These are phyloP conservation scores for Moesziomyces globuligerus DNA, from an alignment of 1,284 basidiomycete genomes.

Conservation along the genomic window DNA sequence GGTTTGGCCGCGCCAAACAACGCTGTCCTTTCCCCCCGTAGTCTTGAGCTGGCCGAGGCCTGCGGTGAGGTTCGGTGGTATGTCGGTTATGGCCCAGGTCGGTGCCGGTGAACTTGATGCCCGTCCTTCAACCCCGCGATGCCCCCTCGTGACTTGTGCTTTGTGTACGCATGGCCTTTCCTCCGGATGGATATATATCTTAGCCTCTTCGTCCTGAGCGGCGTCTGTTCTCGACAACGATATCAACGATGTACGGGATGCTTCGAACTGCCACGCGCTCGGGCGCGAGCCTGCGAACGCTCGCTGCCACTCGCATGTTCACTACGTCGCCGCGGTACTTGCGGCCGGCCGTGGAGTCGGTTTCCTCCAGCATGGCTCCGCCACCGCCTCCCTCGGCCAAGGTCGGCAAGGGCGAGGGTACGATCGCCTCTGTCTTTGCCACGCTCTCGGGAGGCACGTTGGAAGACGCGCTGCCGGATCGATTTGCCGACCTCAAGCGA, in stretches of 20 bases:
- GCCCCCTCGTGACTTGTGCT: neutral
- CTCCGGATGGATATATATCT: neutral
- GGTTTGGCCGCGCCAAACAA: neutral
- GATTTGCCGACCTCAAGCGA: slow-evolving; percentile 48
- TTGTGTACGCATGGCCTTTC: neutral
- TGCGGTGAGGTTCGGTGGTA: neutral
- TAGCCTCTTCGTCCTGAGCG: too few relatives aligned
- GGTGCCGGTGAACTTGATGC: neutral
- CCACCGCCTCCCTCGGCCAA: slow-evolving; percentile 5
- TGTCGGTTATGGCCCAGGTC: neutral
- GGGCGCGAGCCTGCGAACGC: too few relatives aligned
- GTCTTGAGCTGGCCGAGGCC: too few relatives aligned
- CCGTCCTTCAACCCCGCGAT: neutral
- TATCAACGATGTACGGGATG: too few relatives aligned
- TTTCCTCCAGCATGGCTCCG: neutral
- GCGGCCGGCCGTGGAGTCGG: slow-evolving; percentile 15
- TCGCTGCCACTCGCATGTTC: neutral
- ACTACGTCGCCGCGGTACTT: neutral
- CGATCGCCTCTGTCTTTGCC: slow-evolving; percentile 57
- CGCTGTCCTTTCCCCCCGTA: too few relatives aligned
- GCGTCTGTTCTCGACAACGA: too few relatives aligned
- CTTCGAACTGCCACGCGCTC: neutral
- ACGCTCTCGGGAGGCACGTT: slow-evolving; percentile 46
- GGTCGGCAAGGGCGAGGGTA: slow-evolving; percentile 40
- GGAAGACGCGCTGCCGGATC: slow-evolving; percentile 47